Evolutionary conservation across 306 rosid species (phyloP).

Genomic region (Acacia confusa): DNA sequence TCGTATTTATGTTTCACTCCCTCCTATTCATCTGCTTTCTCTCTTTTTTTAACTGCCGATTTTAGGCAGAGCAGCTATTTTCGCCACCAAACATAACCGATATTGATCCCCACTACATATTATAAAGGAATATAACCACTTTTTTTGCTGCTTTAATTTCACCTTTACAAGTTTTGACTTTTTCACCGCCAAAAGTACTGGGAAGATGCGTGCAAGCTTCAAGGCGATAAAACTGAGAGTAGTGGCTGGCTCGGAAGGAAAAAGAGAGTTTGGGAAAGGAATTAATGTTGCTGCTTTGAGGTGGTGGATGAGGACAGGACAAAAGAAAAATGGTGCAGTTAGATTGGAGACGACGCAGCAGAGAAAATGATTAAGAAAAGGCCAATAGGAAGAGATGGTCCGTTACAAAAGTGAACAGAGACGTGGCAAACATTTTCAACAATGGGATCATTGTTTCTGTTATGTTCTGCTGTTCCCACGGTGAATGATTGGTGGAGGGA

Average conservation of each 20-base stretch:
- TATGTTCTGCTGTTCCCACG: not conserved
- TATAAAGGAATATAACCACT: not conserved
- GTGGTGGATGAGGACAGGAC: not conserved
- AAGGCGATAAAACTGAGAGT: not conserved
- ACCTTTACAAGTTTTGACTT: not conserved
- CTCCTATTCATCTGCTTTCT: not conserved
- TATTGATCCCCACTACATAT: not conserved
- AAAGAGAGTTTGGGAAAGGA: not conserved
- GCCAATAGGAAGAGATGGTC: not conserved
- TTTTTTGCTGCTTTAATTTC: not conserved
- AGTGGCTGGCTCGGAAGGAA: not conserved
- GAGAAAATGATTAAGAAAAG: not conserved
- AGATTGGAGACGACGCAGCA: not conserved
- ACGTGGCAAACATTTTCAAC: slow-evolving; percentile 3
- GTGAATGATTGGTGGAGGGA: not conserved
- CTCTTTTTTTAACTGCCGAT: not conserved
- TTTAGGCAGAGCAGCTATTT: not conserved
- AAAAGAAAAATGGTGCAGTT: not conserved
- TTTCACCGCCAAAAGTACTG: not conserved
- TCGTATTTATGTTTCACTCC: not conserved
- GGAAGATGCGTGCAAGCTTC: not conserved
- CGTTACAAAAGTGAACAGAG: not conserved
- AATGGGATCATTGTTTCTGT: not conserved
- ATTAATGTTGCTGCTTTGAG: not conserved
- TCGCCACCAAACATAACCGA: not conserved